Conservation (phyloP, 2,329 filamentous ascomycete species). For the Podosphaera leucotricha region DNA sequence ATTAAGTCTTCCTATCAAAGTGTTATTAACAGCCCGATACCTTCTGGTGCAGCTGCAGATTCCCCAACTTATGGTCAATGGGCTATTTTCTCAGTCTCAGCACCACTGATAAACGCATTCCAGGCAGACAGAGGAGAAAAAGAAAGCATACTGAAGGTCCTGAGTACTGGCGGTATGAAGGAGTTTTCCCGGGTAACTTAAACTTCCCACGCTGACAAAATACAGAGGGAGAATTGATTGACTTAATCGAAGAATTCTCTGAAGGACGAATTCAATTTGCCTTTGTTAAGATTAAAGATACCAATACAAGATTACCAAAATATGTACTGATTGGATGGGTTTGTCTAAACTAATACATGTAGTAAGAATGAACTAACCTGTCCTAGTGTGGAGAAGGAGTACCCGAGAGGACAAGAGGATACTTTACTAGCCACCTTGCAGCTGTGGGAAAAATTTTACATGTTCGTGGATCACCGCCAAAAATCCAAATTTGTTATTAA, state of each 20-base stretch:
- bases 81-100: constrained; percentile 83
- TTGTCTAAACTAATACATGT: constrained; percentile 10
- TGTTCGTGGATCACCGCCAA: constrained; percentile 18
- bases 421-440: constrained; percentile 85
- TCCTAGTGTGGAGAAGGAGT: constrained; percentile 79
- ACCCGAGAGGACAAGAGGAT: constrained; percentile 93
- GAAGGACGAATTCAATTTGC: constrained; percentile 94
- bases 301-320: constrained; percentile 75
- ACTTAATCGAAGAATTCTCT: constrained; percentile 86
- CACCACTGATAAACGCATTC: constrained; percentile 80
- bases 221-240: constrained; percentile 68
- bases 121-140: constrained; percentile 59
- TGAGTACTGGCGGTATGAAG: constrained; percentile 54
- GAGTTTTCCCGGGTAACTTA: neutral
- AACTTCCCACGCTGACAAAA: neutral
- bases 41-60: constrained; percentile 30
- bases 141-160: constrained; percentile 88
- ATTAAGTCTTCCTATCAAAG: constrained; percentile 67
- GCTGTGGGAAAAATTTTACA: constrained; percentile 82
- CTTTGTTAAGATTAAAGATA: constrained; percentile 88
- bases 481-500: constrained; percentile 2
- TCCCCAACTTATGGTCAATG: constrained; percentile 78
- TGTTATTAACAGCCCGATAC: constrained; percentile 35
- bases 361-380: constrained; percentile 7
- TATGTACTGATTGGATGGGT: constrained; percentile 80